Evolutionary conservation across 371 early-diverging fungal genomes (phyloP), one percentile per base, ranked within the genome.

Genomic region (Dichotomocladium elegans): DNA sequence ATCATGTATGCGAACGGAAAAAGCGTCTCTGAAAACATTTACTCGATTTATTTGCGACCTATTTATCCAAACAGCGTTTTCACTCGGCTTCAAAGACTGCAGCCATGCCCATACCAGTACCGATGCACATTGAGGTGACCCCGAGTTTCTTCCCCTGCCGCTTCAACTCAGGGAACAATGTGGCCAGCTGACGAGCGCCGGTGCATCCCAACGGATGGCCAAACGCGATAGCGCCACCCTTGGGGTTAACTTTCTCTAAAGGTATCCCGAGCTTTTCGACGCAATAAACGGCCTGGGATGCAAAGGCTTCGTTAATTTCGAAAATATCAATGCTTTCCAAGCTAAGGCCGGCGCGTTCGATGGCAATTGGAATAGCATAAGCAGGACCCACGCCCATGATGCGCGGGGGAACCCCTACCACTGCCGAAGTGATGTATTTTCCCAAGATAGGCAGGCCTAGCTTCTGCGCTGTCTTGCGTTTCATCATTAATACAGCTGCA

Each of bases 221-320:
- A 45, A 59, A 63, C 8, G 64, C 65, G 58, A 99, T 98, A 30
- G 98, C 96, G 58, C 99, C 99, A 58, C 99, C 99, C 82, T 94
- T 90, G 45, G 94, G 95, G 82, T 99, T 99, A 59, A 98, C 95
- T 84, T 91, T 97, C 53, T 89, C 85, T 57, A 79, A 51, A 45
- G 85, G 84, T 57, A 98, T 81, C 21, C 86, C 84, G 37, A 96
- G 84, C 72, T 90, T 86, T 72, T 95, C 85, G 33, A 94, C 83
- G 55, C 85, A 89, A 86, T 92, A 95, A 44, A 96, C 86, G 21
- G 94, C 90, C 79, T 98, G 97, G 58, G 96, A 95, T 25, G 98
- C 98, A 75, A 99, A 98, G 19, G 99, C 99, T 76, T 98, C 98
- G 80, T 98, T 99, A 61, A 95, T 84, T 76, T 93, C 92, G 51